Percentiles rank a stretch among this genome's conserved stretches.
These are phyloP conservation scores for Colletotrichum salicis DNA, from an alignment of 2,329 filamentous ascomycete genomes.

Conservation along the genomic window DNA sequence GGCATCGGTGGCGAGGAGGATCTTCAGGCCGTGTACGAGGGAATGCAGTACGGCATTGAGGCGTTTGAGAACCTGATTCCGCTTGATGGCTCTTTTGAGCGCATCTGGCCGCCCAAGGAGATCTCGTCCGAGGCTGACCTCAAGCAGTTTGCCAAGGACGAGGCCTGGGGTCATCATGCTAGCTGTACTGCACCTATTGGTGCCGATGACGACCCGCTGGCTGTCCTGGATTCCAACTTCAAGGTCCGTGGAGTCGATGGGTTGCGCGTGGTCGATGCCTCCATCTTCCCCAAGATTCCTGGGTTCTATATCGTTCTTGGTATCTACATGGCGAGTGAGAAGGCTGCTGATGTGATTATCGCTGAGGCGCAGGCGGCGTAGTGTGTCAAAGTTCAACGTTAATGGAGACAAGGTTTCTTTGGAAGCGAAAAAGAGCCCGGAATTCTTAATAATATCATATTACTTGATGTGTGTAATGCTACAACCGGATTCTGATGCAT, in stretches of 20 bases:
- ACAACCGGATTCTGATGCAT: too few relatives aligned
- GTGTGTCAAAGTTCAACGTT: neutral
- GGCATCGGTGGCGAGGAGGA: conserved; percentile 57
- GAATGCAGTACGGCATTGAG: conserved; percentile 57
- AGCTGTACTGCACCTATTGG: conserved; percentile 68
- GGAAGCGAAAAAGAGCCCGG: too few relatives aligned
- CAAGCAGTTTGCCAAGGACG: conserved; percentile 51
- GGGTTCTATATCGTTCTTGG: conserved; percentile 59
- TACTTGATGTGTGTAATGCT: too few relatives aligned
- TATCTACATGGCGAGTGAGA: conserved; percentile 68
- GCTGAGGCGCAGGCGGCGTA: conserved; percentile 30
- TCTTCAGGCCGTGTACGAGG: conserved; percentile 54
- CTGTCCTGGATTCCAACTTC: conserved; percentile 68
- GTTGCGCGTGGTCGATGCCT: conserved; percentile 71
- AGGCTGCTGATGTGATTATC: conserved; percentile 57
- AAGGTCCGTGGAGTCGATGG: conserved; percentile 65
- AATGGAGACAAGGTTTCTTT: too few relatives aligned
- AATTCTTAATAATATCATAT: too few relatives aligned
- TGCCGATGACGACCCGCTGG: conserved; percentile 61
- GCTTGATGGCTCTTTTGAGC: conserved; percentile 52
- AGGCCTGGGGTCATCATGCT: conserved; percentile 68
- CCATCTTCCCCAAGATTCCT: conserved; percentile 61
- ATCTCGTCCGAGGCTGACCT: conserved; percentile 54
- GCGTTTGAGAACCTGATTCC: conserved; percentile 45
- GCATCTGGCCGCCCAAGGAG: conserved; percentile 49